Percentiles rank a stretch among this genome's conserved stretches.
These are phyloP conservation scores for Oryza brachyantha DNA, from an alignment of 176 grass and related monocot species.

Conservation along the genomic window DNA sequence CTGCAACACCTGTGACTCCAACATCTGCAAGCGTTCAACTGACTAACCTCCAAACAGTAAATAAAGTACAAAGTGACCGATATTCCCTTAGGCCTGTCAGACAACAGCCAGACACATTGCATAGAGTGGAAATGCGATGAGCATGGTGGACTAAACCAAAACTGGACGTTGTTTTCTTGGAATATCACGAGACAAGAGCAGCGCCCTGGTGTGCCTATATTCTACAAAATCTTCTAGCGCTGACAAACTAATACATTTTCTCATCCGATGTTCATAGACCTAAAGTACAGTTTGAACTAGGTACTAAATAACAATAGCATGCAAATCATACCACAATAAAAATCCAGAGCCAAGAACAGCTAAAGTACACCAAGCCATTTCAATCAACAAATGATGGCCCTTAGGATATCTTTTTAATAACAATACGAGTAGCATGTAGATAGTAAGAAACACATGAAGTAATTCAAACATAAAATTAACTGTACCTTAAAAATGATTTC, in stretches of 20 bases:
- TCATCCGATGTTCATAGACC: neutral
- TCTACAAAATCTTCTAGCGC: conserved; percentile 2
- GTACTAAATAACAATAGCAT: neutral
- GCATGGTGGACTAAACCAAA: neutral
- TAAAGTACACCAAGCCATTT: conserved; percentile 11
- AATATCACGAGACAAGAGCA: neutral
- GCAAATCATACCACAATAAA: neutral
- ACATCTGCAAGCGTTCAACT: neutral
- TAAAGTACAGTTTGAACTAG: neutral
- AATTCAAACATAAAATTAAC: neutral
- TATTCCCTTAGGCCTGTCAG: neutral
- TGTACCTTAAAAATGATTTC: conserved; percentile 97
- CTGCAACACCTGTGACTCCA: neutral
- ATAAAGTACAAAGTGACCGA: neutral
- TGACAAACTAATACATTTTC: neutral
- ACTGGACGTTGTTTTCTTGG: neutral
- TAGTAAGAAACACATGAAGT: neutral
- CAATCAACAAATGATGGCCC: conserved; percentile 18
- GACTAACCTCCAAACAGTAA: neutral
- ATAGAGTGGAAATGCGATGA: neutral
- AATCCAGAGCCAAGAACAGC: conserved; percentile 20
- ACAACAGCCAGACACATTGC: neutral
- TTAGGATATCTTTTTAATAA: neutral
- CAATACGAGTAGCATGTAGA: neutral
- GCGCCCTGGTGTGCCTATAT: neutral